A percentile compares a stretch with the other conserved stretches of the same genome.
phyloP scores from a whole-genome alignment of 1,284 basidiomycete genomes.

The Peniophora sp. region DNA sequence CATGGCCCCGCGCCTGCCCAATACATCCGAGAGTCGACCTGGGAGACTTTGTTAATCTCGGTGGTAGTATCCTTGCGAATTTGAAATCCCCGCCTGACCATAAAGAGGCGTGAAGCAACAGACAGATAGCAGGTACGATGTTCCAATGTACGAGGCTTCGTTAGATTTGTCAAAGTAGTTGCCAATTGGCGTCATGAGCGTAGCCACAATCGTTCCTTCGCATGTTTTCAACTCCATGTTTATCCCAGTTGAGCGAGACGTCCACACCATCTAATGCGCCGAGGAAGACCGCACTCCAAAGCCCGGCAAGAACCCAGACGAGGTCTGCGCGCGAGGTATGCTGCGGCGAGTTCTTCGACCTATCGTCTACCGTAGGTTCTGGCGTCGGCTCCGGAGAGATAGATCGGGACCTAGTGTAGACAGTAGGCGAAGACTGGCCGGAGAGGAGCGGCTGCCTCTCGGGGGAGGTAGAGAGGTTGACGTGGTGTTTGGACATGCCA shows the following conservation, averaged over 20 bases:
- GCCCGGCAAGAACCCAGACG: conserved; percentile 62
- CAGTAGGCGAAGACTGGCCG: neutral
- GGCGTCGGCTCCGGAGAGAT: conserved; percentile 9
- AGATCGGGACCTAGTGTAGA: neutral
- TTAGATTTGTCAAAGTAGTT: conserved; percentile 73
- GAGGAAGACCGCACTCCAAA: conserved; percentile 76
- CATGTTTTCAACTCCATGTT: neutral
- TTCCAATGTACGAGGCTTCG: conserved; percentile 82
- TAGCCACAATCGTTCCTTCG: conserved; percentile 70
- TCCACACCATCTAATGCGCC: conserved; percentile 71
- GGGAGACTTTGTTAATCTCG: conserved; percentile 3
- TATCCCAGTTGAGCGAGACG: neutral
- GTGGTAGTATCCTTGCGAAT: no score
- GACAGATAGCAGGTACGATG: conserved; percentile 80
- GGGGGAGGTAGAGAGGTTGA: neutral
- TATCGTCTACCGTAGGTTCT: neutral
- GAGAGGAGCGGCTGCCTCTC: conserved; percentile 10
- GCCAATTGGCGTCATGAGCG: conserved; percentile 71
- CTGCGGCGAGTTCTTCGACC: conserved; percentile 12
- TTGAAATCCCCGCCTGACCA: conserved; percentile 35
- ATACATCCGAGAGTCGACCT: conserved; percentile 82
- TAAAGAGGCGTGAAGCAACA: conserved; percentile 90
- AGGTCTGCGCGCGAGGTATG: conserved; percentile 46
- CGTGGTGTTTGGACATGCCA: neutral
- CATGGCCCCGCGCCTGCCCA: conserved; percentile 82